Conservation (phyloP, 1,139 yeast genomes). For the Maudiozyma humilis region DNA sequence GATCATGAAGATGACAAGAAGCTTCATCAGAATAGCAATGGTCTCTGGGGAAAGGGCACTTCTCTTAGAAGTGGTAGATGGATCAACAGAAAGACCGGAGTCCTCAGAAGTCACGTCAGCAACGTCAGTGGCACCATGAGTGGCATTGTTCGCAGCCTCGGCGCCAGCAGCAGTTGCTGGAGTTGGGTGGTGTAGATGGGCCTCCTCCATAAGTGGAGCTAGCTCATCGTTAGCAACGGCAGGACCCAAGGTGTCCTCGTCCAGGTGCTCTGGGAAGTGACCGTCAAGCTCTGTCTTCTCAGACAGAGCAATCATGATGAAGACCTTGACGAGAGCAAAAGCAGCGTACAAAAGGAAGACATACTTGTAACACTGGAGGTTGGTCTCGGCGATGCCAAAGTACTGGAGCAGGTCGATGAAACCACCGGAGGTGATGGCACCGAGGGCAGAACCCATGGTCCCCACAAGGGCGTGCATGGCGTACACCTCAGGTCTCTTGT, state of each 20-base stretch:
- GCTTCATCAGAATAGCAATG: conserved; percentile 23
- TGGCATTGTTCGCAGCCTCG: not conserved
- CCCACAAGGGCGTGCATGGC: conserved; percentile 51
- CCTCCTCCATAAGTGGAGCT: conserved; percentile 18
- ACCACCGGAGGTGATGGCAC: conserved; percentile 61
- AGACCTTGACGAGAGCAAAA: conserved; percentile 49
- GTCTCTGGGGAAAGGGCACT: conserved; percentile 18
- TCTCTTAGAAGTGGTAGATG: not conserved
- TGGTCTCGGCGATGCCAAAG: conserved; percentile 31
- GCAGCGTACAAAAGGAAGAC: conserved; percentile 52
- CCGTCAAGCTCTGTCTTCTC: conserved; percentile 44
- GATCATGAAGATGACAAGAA: conserved; percentile 52
- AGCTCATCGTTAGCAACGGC: conserved; percentile 23
- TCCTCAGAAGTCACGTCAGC: conserved; percentile 2
- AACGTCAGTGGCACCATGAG: not conserved
- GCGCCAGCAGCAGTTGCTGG: not conserved
- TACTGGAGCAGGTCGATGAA: conserved; percentile 38
- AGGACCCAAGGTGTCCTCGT: conserved; percentile 17
- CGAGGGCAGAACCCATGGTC: conserved; percentile 68
- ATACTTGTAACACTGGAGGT: conserved; percentile 39
- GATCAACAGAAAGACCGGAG: conserved; percentile 1
- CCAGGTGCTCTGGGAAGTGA: conserved; percentile 16
- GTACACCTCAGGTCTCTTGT: conserved; percentile 63
- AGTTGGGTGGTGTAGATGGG: conserved; percentile 5
- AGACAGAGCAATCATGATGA: conserved; percentile 47